Evolutionary conservation across 2,329 filamentous ascomycete genomes (phyloP), one percentile per base, ranked within the genome.

Genomic region (Ophioceras dolichostomum): DNA sequence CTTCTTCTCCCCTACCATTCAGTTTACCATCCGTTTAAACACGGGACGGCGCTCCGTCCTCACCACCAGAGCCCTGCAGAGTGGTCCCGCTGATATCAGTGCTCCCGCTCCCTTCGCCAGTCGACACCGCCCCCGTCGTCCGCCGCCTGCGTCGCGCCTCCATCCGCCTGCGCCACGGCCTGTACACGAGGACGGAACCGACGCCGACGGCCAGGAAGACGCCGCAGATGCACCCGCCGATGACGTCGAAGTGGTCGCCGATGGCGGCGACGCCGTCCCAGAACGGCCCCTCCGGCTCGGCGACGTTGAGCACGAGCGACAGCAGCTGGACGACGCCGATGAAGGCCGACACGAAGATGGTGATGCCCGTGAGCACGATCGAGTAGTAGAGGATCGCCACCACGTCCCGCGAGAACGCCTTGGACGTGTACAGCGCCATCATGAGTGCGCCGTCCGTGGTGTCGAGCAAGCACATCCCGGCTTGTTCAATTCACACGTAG

Each of bases 341-440:
- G 20, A 91, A 79, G 3, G 85, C 73, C 2, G 87, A 85, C 0
- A 94, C 86, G 4, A 83, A 61, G 18, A 94, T 82, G 0, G 87
- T 95, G 36, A 94, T 74, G 3, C 72, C 75, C 0, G 86, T 94
- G 20, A 94, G 68, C 0, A 94, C 82, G 46, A 89, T 83, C 10
- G 86, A 93, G 60, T 95, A 96, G 61, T 96, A 96, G 1, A 94
- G 62, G 33, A 95, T 88, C 1, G 88, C 87, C n/a, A 96, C 76
- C 1, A 73, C 72, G 50, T 96, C 88, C 40, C 82, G 68, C 0
- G 84, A 78, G 33, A 93, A 79, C 21, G 81, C 67, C 42, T 74
- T 84, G 28, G 80, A 83, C 0, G 88, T 87, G 59, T 98, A 96
- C 1, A 96, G 67, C 1, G 82, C 79, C 75, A 94, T 88, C 88